Evolutionary conservation across 2,329 filamentous ascomycete species (phyloP), one percentile per base, ranked within the genome.

Genomic region (Thielaviopsis populi): DNA sequence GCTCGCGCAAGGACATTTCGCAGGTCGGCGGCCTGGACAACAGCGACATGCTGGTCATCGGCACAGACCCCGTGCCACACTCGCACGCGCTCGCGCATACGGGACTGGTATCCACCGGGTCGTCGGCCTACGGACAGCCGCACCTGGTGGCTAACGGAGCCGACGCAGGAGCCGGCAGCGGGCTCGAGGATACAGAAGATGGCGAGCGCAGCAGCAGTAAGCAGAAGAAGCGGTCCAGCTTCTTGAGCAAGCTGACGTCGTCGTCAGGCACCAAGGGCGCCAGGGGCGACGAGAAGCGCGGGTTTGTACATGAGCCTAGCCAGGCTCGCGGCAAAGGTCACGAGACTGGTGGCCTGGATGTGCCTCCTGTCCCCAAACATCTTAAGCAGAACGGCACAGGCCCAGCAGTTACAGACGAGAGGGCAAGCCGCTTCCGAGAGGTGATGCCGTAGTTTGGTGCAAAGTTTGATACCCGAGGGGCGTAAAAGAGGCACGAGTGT

Each of bases 391-490:
- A 42, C 15, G n/a, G n/a, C 17, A 19, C 46, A 7, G 48, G 46
- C 7, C n/a, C 37, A 7, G 30, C 27, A 3, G 22, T 17, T 37
- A 30, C 46, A 11, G 61, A 63, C 53, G 61, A 63, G 40, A 41
- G 61, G 53, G 48, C 62, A 7, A 63, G 61, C 33, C 56, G 64
- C 17, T 66, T 66, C 40, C 63, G 61, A 24, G 61, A 66, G 40
- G 59, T 63, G 4, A 66, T 66, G 50, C 61, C 37, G 22, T 62
- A 11, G 40, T 22, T 33, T 27, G 37, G 22, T n/a, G 27, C 17
- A 19, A 27, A 56, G 27, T 7, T 37, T 19, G n/a, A 37, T 19
- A 46, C 15, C 42, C 5, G 17, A 46, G 15, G 42, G 17, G 17
- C 42, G 15, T 17, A 46, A 46, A 46, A 46, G 15, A 7, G 1